Evolutionary conservation across 106 monocot genomes (phyloP), one percentile per base, ranked within the genome.

Genomic region (Chionographis japonica): DNA sequence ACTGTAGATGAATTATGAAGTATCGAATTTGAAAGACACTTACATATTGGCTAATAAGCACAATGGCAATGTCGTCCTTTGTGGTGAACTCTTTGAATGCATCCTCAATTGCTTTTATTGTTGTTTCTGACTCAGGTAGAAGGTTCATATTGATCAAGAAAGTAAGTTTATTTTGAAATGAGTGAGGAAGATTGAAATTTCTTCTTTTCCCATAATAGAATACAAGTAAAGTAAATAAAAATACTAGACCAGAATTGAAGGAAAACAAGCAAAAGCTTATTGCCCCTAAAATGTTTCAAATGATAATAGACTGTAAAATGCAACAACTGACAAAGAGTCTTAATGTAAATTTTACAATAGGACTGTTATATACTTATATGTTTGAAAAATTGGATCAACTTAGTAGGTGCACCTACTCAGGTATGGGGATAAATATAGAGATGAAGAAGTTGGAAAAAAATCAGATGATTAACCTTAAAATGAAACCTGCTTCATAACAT

Each of bases 41-140:
- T 78, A 92, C 97, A 73, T 92, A 97, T 87, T 97, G 97, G 69
- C 89, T 92, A 61, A 97, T 92, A 38, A 92, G 73, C 52, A 97
- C 92, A 64, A 97, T 85, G 9, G 92, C 97, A 73, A 97, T 70
- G 56, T 97, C 97, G 14, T 97, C 97, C 76, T 86, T 97, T 14
- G 79, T 41, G 2, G 97, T 97, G 73, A 97, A 97, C 37, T 97
- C 97, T 70, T 89, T 97, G 74, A 97, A 97, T 51, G 92, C 86
- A 75, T 97, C 92, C 71, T 97, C 95, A 68, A 97, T 89, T 50
- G 85, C 78, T 72, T 97, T 97, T 36, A 87, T 79, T 13, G 92
- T 87, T 53, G 92, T 97, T 83, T 97, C 92, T 97, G 17, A 2
- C n/a, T 15, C 11, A 78, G 56, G 8, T 0, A 46, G 27, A 46